Conservation (phyloP, 768 basidiomycete species). For the Lentinula sp. region DNA sequence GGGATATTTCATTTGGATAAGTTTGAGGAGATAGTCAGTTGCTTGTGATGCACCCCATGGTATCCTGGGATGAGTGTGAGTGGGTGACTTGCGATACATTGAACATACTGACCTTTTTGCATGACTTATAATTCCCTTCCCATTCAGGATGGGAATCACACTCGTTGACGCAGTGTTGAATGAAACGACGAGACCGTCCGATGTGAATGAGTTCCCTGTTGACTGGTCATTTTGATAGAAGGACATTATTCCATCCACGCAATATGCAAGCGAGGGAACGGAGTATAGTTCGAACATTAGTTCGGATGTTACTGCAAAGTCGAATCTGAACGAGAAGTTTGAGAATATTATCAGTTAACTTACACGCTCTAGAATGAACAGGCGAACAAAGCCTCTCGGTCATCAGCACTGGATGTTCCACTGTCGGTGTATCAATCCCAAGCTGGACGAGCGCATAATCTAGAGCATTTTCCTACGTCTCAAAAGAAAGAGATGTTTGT, state of each 20-base stretch:
- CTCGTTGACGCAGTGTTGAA: conserved; percentile 91
- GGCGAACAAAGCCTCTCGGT: conserved; percentile 88
- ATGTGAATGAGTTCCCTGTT: conserved; percentile 29
- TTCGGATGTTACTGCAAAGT: conserved; percentile 77
- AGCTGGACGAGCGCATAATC: conserved; percentile 89
- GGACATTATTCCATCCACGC: conserved; percentile 87
- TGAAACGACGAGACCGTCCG: conserved; percentile 83
- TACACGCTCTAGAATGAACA: conserved; percentile 80
- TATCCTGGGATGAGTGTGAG: conserved; percentile 45
- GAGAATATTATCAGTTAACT: conserved; percentile 22
- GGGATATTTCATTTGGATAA: conserved; percentile 93
- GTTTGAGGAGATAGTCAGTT: conserved; percentile 86
- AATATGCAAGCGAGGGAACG: conserved; percentile 81
- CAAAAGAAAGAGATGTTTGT: not conserved
- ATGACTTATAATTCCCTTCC: conserved; percentile 77
- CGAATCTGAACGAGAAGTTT: not conserved
- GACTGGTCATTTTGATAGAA: conserved; percentile 75
- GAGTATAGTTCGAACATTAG: conserved; percentile 92
- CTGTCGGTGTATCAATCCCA: conserved; percentile 67
- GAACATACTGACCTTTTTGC: conserved; percentile 63
- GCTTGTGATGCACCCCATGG: conserved; percentile 92
- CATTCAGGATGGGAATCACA: conserved; percentile 80
- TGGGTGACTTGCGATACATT: not conserved
- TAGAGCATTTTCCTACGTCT: conserved; percentile 83
- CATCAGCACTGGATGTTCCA: conserved; percentile 91